phyloP scores from a whole-genome alignment of 2,329 filamentous ascomycete genomes.

The Arthrobotrys musiformis region DNA sequence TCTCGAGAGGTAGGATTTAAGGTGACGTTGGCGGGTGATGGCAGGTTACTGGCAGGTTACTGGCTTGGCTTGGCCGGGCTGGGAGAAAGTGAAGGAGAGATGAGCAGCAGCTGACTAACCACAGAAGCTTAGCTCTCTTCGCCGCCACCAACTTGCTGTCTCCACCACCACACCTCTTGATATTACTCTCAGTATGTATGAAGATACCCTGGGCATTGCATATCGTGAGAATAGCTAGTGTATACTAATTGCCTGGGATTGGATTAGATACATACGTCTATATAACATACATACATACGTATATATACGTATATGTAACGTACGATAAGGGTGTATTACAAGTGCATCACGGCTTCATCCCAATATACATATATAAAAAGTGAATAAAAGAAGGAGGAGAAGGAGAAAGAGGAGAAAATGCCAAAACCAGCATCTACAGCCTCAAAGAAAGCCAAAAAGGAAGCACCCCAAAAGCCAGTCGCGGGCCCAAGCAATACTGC shows the following conservation, averaged over 20 bases:
- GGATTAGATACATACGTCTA: no score
- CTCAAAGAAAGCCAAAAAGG: slow-evolving; percentile 44
- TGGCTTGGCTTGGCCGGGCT: slow-evolving; percentile 1
- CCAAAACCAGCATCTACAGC: slow-evolving; percentile 23
- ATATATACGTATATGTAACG: no score
- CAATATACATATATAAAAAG: not conserved
- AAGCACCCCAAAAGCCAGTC: not conserved
- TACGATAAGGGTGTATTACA: no score
- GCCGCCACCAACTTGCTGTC: not conserved
- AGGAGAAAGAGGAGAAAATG: not conserved
- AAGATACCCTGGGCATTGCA: no score
- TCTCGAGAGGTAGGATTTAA: slow-evolving; percentile 16
- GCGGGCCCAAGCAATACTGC: slow-evolving; percentile 54
- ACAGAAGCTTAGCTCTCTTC: slow-evolving; percentile 5
- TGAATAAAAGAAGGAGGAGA: not conserved
- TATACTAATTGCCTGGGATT: no score
- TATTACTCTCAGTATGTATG: not conserved
- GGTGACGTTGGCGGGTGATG: slow-evolving; percentile 55
- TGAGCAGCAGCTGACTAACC: slow-evolving; percentile 50
- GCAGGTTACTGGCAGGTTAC: not conserved
- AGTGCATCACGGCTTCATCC: not conserved
- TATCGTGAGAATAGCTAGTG: no score
- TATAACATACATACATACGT: no score
- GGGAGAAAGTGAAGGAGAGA: no score
- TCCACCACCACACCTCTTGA: not conserved